Evolutionary conservation across 2,329 filamentous ascomycete species (phyloP).

Genomic region (Neurospora sp.): DNA sequence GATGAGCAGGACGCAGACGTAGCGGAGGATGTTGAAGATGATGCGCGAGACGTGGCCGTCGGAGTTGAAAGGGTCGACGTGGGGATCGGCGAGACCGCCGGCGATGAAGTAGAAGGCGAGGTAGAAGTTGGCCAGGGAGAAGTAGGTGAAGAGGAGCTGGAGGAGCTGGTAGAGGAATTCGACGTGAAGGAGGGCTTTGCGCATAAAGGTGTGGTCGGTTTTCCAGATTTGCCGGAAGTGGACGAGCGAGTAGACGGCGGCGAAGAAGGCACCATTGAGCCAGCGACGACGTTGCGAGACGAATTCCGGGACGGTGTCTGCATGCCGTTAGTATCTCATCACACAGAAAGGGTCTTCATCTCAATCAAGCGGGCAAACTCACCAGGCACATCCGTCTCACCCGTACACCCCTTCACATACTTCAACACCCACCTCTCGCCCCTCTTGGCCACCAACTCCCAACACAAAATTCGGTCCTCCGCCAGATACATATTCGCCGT

Average conservation of each 20-base stretch:
- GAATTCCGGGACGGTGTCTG: constrained; percentile 88
- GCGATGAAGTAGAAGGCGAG: constrained; percentile 98
- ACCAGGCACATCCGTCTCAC: constrained; percentile 97
- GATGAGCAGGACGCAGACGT: constrained; percentile 78
- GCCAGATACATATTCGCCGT: constrained; percentile 94
- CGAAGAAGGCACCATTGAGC: constrained; percentile 98
- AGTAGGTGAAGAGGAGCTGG: constrained; percentile 90
- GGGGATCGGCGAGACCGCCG: constrained; percentile 70
- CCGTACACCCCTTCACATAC: constrained; percentile 92
- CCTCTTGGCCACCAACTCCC: constrained; percentile 92
- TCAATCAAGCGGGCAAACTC: constrained; percentile 30
- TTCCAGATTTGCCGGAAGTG: constrained; percentile 89
- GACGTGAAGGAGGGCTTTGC: constrained; percentile 85
- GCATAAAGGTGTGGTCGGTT: constrained; percentile 81
- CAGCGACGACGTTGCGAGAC: constrained; percentile 92
- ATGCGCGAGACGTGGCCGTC: constrained; percentile 65
- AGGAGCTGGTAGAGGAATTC: constrained; percentile 95
- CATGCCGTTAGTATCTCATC: constrained; percentile 17
- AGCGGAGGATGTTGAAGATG: constrained; percentile 81
- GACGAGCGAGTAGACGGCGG: constrained; percentile 91
- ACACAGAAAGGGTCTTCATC: background rate
- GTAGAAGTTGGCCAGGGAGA: constrained; percentile 98
- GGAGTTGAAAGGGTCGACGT: constrained; percentile 74
- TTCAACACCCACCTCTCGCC: constrained; percentile 95
- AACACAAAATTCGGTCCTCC: constrained; percentile 82